Conservation (phyloP, 768 basidiomycete genomes). For the Nidula microcarpa region DNA sequence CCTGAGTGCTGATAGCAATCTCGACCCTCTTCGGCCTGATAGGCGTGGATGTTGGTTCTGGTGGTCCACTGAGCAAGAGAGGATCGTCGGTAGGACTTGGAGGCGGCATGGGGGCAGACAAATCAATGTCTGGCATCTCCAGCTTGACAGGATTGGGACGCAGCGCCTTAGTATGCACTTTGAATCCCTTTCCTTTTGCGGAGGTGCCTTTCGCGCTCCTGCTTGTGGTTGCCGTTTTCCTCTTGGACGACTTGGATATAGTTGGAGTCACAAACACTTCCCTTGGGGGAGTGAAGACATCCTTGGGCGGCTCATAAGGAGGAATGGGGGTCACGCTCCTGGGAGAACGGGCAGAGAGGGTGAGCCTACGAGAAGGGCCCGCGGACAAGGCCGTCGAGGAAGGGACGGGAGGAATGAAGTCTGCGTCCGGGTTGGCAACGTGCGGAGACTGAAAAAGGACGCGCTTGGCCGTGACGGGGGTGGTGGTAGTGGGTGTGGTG, state of each 20-base stretch:
- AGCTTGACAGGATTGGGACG: slow-evolving; percentile 43
- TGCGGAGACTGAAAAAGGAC: slow-evolving; percentile 36
- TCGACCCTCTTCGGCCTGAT: slow-evolving; percentile 4
- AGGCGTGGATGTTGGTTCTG: slow-evolving; percentile 23
- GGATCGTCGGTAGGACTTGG: slow-evolving; percentile 78
- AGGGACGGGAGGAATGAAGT: slow-evolving; percentile 37
- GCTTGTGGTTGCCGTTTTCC: slow-evolving; percentile 14
- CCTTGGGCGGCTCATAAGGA: slow-evolving; percentile 61
- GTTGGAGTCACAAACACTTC: slow-evolving; percentile 49
- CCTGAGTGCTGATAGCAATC: background rate
- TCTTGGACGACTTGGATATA: slow-evolving; percentile 34
- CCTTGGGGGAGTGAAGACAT: slow-evolving; percentile 70
- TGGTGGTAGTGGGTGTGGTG: slow-evolving; percentile 6
- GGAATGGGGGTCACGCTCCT: slow-evolving; percentile 55
- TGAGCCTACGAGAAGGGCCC: slow-evolving; percentile 13
- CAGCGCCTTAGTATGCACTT: slow-evolving; percentile 12
- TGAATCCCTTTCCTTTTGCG: slow-evolving; percentile 4
- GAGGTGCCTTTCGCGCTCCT: slow-evolving; percentile 3
- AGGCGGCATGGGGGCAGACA: slow-evolving; percentile 58
- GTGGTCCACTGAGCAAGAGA: slow-evolving; percentile 51
- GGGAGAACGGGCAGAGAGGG: slow-evolving; percentile 20
- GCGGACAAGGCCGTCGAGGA: slow-evolving; percentile 9
- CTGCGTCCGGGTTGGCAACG: slow-evolving; percentile 44
- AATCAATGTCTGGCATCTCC: slow-evolving; percentile 63
- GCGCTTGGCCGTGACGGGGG: slow-evolving; percentile 18